These are phyloP conservation scores for Heliamphora pulchella DNA, from an alignment of 179 eudicot genomes.

Conservation along the genomic window DNA sequence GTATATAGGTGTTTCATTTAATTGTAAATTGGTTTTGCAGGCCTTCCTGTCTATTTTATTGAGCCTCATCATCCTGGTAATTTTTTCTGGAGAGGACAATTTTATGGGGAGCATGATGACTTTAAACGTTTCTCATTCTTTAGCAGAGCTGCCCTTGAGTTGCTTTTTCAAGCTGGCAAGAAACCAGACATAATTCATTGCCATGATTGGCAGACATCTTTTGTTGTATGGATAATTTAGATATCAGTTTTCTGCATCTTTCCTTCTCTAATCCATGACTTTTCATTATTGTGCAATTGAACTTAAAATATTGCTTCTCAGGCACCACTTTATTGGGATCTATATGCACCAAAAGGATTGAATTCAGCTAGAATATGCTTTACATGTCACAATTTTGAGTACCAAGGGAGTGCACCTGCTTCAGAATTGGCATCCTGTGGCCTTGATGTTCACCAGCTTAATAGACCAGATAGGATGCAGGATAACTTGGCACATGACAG, in stretches of 20 bases:
- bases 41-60: constrained; percentile 96
- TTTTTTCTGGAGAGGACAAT: constrained; percentile 87
- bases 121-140: constrained; percentile 90
- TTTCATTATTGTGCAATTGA: neutral
- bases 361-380: constrained; percentile 93
- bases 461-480: constrained; percentile 96
- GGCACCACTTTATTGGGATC: constrained; percentile 99
- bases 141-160: constrained; percentile 93
- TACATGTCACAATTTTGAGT: constrained; percentile 97
- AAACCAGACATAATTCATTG: constrained; percentile 95
- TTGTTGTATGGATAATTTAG: constrained; percentile 52
- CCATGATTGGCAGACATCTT: constrained; percentile 99
- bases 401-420: constrained; percentile 89
- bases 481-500: constrained; percentile 66
- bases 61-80: constrained; percentile 92
- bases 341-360: constrained; percentile 81
- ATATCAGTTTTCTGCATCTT: constrained; percentile 3
- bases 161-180: constrained; percentile 80
- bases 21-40: constrained; percentile 31
- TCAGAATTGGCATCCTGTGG: constrained; percentile 86
- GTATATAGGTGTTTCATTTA: neutral
- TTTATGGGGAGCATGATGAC: constrained; percentile 94
- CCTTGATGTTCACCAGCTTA: constrained; percentile 77
- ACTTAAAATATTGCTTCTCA: constrained; percentile 18
- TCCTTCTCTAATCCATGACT: neutral